Percentiles rank a stretch among this genome's conserved stretches.
phyloP scores from a whole-genome alignment of 345 rosid genomes.

The Populus davidiana region DNA sequence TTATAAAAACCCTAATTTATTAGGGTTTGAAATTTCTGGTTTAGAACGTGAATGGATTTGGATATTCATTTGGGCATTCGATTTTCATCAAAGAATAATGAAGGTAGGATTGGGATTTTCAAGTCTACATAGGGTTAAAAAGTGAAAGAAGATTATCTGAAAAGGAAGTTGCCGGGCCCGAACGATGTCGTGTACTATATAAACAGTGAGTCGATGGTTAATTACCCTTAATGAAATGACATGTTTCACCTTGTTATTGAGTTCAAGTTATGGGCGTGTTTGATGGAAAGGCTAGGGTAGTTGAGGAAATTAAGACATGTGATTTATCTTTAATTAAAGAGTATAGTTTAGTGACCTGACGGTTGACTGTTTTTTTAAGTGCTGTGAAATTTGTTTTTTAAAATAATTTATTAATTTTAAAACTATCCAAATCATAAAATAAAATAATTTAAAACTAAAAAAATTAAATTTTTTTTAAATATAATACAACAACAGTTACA shows the following conservation, averaged over 20 bases:
- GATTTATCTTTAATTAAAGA: neutral
- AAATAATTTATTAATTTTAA: no score
- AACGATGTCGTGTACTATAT: neutral
- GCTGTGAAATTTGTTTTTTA: no score
- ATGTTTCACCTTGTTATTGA: neutral
- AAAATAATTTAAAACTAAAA: no score
- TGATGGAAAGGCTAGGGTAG: neutral
- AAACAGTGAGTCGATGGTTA: neutral
- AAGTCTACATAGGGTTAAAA: neutral
- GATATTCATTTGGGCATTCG: neutral
- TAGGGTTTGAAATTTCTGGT: conserved; percentile 9
- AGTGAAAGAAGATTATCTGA: neutral
- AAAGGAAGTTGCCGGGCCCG: neutral
- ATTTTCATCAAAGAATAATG: neutral
- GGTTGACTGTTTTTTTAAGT: no score
- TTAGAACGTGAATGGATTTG: neutral
- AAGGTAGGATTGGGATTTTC: neutral
- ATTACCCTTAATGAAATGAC: neutral
- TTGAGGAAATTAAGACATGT: neutral
- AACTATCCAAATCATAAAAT: no score
- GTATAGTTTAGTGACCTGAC: neutral
- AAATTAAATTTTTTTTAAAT: no score
- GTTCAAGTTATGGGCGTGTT: neutral
- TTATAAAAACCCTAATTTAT: neutral
- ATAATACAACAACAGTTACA: no score